A percentile compares a stretch with the other conserved stretches of the same genome.
Conservation (phyloP, 495 filamentous ascomycete species). For the Penicillium antarcticum region DNA sequence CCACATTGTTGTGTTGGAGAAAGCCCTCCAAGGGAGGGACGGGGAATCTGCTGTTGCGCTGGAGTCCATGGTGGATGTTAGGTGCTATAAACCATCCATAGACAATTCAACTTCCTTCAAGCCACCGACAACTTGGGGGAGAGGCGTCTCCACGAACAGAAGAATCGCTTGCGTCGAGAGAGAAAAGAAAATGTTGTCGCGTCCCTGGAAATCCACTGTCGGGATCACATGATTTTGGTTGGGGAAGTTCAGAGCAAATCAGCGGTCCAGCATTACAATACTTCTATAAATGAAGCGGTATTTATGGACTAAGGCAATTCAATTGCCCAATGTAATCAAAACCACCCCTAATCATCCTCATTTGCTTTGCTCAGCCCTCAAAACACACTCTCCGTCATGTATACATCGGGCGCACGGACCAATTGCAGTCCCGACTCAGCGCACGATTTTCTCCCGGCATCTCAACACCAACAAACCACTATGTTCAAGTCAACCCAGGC, state of each 20-base stretch:
- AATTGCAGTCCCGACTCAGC: slow-evolving; percentile 24
- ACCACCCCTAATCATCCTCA: neutral
- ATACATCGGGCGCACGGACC: slow-evolving; percentile 22
- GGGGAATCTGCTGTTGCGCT: slow-evolving; percentile 41
- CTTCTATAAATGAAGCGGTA: neutral
- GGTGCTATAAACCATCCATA: slow-evolving; percentile 29
- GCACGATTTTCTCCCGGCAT: slow-evolving; percentile 27
- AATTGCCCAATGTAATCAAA: no score
- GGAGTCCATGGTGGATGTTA: slow-evolving; percentile 34
- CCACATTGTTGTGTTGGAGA: slow-evolving; percentile 42
- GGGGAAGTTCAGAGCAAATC: slow-evolving; percentile 9
- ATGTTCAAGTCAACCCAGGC: slow-evolving; percentile 75
- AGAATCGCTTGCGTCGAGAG: neutral
- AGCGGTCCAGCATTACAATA: neutral
- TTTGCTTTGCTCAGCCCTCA: neutral
- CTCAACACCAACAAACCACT: slow-evolving; percentile 10
- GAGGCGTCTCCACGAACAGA: neutral
- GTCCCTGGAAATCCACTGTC: slow-evolving; percentile 8
- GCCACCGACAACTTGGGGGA: slow-evolving; percentile 1
- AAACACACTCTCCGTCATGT: neutral
- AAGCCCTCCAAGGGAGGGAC: slow-evolving; percentile 41
- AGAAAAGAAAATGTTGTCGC: neutral
- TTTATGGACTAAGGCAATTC: no score
- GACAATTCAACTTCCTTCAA: slow-evolving; percentile 1
- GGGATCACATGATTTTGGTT: slow-evolving; percentile 25